A percentile compares a stretch with the other conserved stretches of the same genome.
These are phyloP conservation scores for Triangularia setosa DNA, from an alignment of 2,329 filamentous ascomycete species.

Conservation along the genomic window DNA sequence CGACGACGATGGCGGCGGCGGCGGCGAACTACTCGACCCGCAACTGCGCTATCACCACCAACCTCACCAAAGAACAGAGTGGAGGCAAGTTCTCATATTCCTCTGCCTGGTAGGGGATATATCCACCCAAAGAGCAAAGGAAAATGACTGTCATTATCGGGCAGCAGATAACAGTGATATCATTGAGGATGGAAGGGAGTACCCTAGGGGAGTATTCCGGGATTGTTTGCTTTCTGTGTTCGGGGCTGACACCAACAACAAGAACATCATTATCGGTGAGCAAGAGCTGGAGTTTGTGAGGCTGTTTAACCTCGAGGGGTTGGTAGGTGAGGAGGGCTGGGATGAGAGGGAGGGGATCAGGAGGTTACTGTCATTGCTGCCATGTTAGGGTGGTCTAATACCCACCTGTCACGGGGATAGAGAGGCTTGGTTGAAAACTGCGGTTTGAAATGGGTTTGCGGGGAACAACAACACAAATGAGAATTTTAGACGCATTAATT, in stretches of 20 bases:
- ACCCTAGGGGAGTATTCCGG: conserved; percentile 28
- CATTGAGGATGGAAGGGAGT: conserved; percentile 10
- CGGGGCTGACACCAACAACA: conserved; percentile 10
- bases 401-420: too few species aligned
- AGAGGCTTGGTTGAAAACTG: too few species aligned
- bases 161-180: not conserved
- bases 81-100: conserved; percentile 29
- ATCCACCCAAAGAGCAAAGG: conserved; percentile 26
- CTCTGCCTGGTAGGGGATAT: conserved; percentile 29
- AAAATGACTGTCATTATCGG: conserved; percentile 23
- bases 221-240: conserved; percentile 24
- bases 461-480: too few species aligned
- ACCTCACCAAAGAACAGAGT: conserved; percentile 1
- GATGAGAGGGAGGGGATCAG: not conserved
- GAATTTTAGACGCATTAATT: too few species aligned
- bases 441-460: too few species aligned
- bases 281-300: conserved; percentile 22
- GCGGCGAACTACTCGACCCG: not conserved
- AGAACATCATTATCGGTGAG: conserved; percentile 15
- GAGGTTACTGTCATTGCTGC: not conserved
- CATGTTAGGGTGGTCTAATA: not conserved
- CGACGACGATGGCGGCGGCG: too few species aligned
- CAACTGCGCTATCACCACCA: not conserved
- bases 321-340: not conserved
- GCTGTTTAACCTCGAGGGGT: conserved; percentile 8